A percentile compares a stretch with the other conserved stretches of the same genome.
phyloP scores from a whole-genome alignment of 352 stramenopile genomes.

The Pythium brassicae region DNA sequence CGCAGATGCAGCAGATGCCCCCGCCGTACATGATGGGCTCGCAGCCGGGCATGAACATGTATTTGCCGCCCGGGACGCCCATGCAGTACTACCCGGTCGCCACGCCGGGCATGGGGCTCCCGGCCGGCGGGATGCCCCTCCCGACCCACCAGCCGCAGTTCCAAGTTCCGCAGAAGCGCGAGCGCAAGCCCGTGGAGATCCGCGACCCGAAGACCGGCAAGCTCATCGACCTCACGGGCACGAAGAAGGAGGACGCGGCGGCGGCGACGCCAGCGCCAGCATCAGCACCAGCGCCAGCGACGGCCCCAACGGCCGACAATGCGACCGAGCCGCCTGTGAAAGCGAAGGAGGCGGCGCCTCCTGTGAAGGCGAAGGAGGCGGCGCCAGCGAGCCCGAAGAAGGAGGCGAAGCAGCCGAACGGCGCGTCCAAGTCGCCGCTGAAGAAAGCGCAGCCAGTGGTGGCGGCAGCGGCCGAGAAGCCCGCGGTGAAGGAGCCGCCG shows the following conservation, averaged over 20 bases:
- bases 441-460: constrained; percentile 10
- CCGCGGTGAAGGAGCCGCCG: background rate
- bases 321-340: constrained; percentile 5
- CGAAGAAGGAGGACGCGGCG: constrained; percentile 7
- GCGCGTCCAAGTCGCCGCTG: constrained; percentile 17
- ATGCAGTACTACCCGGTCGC: constrained; percentile 46
- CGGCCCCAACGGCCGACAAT: too few species aligned
- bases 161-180: constrained; percentile 28
- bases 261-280: constrained; percentile 3
- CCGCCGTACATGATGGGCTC: constrained; percentile 45
- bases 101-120: constrained; percentile 41
- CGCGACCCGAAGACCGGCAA: constrained; percentile 14
- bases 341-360: constrained; percentile 3
- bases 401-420: constrained; percentile 13
- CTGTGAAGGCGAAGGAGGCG: constrained; percentile 3
- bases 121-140: constrained; percentile 29
- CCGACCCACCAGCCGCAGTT: constrained; percentile 20
- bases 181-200: constrained; percentile 45
- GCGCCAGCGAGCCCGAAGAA: constrained; percentile 13
- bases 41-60: constrained; percentile 31
- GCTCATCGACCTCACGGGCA: constrained; percentile 3
- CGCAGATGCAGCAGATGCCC: constrained; percentile 37
- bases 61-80: constrained; percentile 3
- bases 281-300: constrained; percentile 2
- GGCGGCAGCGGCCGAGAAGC: background rate